These are phyloP conservation scores for Platanthera guangdongensis DNA, from an alignment of 106 monocot species.

Conservation along the genomic window DNA sequence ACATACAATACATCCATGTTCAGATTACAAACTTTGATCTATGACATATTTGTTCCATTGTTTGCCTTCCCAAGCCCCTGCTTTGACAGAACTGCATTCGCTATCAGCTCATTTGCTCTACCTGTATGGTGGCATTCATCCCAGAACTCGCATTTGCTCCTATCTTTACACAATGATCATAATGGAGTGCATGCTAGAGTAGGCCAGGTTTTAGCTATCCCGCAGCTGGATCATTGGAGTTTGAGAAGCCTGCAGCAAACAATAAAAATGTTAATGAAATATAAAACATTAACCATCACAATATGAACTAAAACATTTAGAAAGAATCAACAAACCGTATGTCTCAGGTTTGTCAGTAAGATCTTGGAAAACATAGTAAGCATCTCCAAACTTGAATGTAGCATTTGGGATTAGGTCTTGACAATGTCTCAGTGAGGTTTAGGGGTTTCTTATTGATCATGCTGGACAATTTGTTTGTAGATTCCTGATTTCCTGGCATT, in stretches of 20 bases:
- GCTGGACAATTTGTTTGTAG: conserved; percentile 58
- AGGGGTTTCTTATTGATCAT: conserved; percentile 52
- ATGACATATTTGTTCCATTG: conserved; percentile 11
- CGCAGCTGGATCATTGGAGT: conserved; percentile 70
- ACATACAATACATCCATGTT: too few relatives aligned
- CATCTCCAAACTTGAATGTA: conserved; percentile 59
- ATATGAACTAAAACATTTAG: not conserved
- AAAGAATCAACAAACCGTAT: conserved; percentile 29
- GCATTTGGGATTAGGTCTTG: conserved; percentile 51
- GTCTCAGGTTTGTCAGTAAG: conserved; percentile 48
- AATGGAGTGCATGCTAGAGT: conserved; percentile 76
- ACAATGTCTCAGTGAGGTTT: conserved; percentile 27
- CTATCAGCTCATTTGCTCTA: conserved; percentile 74
- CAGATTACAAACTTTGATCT: too few relatives aligned
- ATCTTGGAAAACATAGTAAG: conserved; percentile 63
- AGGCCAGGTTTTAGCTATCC: conserved; percentile 51
- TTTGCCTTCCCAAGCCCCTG: conserved; percentile 31
- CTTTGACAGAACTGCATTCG: conserved; percentile 35
- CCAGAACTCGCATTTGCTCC: conserved; percentile 92
- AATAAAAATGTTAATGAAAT: not conserved
- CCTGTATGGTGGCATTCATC: conserved; percentile 95
- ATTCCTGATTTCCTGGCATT: conserved; percentile 36
- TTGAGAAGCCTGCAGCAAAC: conserved; percentile 58
- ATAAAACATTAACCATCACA: not conserved
- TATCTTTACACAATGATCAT: conserved; percentile 62